Base-by-base conservation (phyloP, 352 stramenopile species). In the Phytophthora macrochlamydospora region DNA sequence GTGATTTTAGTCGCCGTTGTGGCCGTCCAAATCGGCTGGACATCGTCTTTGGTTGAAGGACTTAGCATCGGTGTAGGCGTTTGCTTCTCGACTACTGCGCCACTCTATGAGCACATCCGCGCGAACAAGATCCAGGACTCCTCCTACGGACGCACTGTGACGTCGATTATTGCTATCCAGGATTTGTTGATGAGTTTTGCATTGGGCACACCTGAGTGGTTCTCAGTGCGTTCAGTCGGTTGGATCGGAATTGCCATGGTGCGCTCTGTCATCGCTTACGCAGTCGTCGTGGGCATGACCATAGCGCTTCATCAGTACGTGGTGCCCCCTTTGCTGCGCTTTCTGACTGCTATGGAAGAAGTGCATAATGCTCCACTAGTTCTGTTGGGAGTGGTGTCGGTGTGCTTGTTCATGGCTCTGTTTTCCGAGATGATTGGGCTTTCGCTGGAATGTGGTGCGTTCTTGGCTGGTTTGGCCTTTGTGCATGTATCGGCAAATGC, bases 171-270 rank as follows among this genome's bases (percentile, higher is more conserved):
- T 68, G 87, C 85, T 4, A 81, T 94, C 2, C 87, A 95, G 66
- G 87, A 95, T 57, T 66, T 92, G 12, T 67, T 95, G 8, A 95
- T 95, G 87, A 95, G 87, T 43, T 95, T 95, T 69, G 87, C 85
- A 13, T 58, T 95, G 3, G 87, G 85, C 11, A 93, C 87, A 0
- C 87, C 87, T 1, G 87, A 95, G 66, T 95, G 87, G 87, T 95
- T 95, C 62, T 89, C 87, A 0, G 79, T 83, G 0, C 83, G 81
- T 31, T 92, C 85, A 0, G 73, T 89, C 40, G 76, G 83, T 8
- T 92, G 81, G 71, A 89, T 94, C 30, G 81, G 84, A 40, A 62
- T 95, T 8, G 82, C 85, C 0, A 87, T 89, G 44, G 38, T 92
- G 32, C 85, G 83, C 4, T 89, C 84, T 0, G 63, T 94, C 40